Conservation (phyloP, 1,284 basidiomycete genomes). For the Ganoderma multipileum region DNA sequence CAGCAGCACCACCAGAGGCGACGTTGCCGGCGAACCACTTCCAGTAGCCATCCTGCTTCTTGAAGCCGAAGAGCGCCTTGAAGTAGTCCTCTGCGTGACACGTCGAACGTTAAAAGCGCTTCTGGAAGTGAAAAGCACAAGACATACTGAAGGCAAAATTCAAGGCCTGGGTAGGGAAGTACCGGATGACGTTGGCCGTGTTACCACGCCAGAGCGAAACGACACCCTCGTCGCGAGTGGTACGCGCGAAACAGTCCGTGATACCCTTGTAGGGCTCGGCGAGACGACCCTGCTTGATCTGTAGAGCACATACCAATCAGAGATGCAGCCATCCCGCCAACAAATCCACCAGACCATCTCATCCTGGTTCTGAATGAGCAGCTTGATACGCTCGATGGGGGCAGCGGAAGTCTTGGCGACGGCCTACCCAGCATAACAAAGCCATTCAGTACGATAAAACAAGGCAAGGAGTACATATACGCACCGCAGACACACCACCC, state of each 20-base stretch:
- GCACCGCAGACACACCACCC: conserved; percentile 90
- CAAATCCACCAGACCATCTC: conserved; percentile 69
- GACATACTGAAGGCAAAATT: conserved; percentile 94
- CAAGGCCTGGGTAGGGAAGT: conserved; percentile 96
- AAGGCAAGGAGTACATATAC: conserved; percentile 40
- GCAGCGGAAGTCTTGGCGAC: conserved; percentile 98
- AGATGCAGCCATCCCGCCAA: conserved; percentile 4
- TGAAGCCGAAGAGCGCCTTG: conserved; percentile 94
- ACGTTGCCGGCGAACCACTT: conserved; percentile 92
- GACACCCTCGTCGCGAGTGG: conserved; percentile 91
- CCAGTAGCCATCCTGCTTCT: conserved; percentile 90
- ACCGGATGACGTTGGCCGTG: conserved; percentile 97
- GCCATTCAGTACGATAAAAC: conserved; percentile 8
- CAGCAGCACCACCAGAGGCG: conserved; percentile 96
- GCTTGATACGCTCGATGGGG: conserved; percentile 99
- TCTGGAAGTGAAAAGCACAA: neutral
- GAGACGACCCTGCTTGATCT: conserved; percentile 98
- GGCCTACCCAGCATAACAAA: conserved; percentile 58
- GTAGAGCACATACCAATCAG: conserved; percentile 32
- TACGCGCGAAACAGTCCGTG: conserved; percentile 86
- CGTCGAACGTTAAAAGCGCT: conserved; percentile 33
- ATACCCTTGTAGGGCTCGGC: conserved; percentile 94
- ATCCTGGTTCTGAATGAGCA: conserved; percentile 98
- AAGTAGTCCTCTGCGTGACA: conserved; percentile 87
- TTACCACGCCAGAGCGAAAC: conserved; percentile 95